phyloP scores from a whole-genome alignment of 2,329 filamentous ascomycete species.

The Kalaharituber pfeilii region DNA sequence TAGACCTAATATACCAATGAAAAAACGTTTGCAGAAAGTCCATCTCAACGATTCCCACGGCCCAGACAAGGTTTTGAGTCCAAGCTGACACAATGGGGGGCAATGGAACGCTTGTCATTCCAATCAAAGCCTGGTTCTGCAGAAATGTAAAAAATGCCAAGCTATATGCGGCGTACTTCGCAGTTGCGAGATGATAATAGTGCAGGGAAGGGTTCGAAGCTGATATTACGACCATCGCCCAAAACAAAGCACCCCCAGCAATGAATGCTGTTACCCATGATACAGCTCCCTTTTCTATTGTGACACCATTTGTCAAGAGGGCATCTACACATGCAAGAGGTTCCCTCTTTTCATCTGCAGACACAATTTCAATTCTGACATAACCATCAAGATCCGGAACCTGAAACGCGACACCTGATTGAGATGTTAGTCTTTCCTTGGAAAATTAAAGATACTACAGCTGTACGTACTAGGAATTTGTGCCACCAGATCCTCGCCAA shows the following conservation, averaged over 20 bases:
- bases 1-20: slow-evolving; percentile 88
- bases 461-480: slow-evolving; percentile 42
- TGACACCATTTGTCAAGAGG: slow-evolving; percentile 73
- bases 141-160: slow-evolving; percentile 84
- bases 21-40: slow-evolving; percentile 74
- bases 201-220: slow-evolving; percentile 54
- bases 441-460: neutral
- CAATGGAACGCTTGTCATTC: slow-evolving; percentile 59
- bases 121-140: slow-evolving; percentile 79
- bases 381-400: slow-evolving; percentile 81
- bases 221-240: slow-evolving; percentile 66
- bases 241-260: slow-evolving; percentile 57
- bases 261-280: slow-evolving; percentile 80
- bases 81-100: slow-evolving; percentile 77
- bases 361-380: slow-evolving; percentile 63
- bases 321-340: slow-evolving; percentile 76
- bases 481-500: slow-evolving; percentile 51
- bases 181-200: slow-evolving; percentile 24
- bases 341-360: slow-evolving; percentile 41
- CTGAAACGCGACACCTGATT: slow-evolving; percentile 55
- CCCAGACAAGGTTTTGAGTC: slow-evolving; percentile 97
- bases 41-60: slow-evolving; percentile 79
- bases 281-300: slow-evolving; percentile 70
- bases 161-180: slow-evolving; percentile 81
- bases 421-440: neutral